Evolutionary conservation across 176 grass and related monocot species (phyloP).

Genomic region (Triticum aestivum): IWGSC_CS_RefSeq_v2.1 NC_057814.1:380548493-380548992

Average conservation of each 20-base stretch:
- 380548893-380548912: conserved; percentile 6
- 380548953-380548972: conserved; percentile 59
- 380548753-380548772: neutral
- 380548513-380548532: neutral
- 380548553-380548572: neutral
- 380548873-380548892: conserved; percentile 87
- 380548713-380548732: neutral
- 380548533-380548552: neutral
- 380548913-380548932: neutral
- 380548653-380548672: neutral
- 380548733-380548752: neutral
- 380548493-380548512: no score
- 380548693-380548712: neutral
- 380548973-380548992: conserved; percentile 82
- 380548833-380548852: conserved; percentile 78
- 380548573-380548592: neutral
- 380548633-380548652: neutral
- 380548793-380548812: neutral
- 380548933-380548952: conserved; percentile 15
- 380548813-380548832: conserved; percentile 91
- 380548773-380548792: neutral
- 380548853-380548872: conserved; percentile 61
- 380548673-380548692: neutral
- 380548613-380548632: neutral
- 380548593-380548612: neutral